Evolutionary conservation across 1,284 basidiomycete genomes (phyloP), one percentile per base, ranked within the genome.

Genomic region (Leccinum angustisporum): DNA sequence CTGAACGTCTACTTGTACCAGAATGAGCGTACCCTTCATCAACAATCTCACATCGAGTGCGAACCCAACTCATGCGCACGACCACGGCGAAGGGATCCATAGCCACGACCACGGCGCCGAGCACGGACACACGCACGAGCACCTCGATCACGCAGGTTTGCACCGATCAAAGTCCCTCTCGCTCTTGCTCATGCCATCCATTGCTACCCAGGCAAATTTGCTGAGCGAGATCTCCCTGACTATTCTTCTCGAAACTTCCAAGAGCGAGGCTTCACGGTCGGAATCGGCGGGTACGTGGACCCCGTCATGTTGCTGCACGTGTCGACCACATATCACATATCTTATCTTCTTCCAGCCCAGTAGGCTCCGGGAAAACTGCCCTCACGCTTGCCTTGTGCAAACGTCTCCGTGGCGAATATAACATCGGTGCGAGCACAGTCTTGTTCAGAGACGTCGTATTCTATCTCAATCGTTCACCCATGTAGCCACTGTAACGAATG

Each of bases 321-420:
- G 40, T 57, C 56, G 38, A 51, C 54, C n/a, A n/a, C n/a, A n/a
- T n/a, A n/a, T n/a, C 38, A 57, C 57, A 58, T 58, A 9, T 51
- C 57, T 61, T 50, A 59, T 38, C 58, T 60, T 54, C 48, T 54
- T 61, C 43, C 65, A 95, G 93, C 1, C 94, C 97, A 1, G 97
- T 99, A 21, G 97, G 97, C 11, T 97, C 95, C 1, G 97, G 97
- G 13, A 98, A 99, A 81, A 99, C 97, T 0, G 97, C 97, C 0
- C 78, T 99, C 62, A 91, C 96, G 0, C 85, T 99, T 50, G 94
- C 93, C 0, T 83, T 99, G n/a, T 99, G 97, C 77, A 85, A 88
- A 70, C 84, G 82, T 57, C 80, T 99, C 57, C 84, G 97, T 59
- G 86, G 87, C 50, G 82, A 89, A 65, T 92, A 92, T 77, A 98